Evolutionary conservation across 805 yeast genomes (phyloP), one percentile per base, ranked within the genome.

Genomic region (Pichia nakasei): DNA sequence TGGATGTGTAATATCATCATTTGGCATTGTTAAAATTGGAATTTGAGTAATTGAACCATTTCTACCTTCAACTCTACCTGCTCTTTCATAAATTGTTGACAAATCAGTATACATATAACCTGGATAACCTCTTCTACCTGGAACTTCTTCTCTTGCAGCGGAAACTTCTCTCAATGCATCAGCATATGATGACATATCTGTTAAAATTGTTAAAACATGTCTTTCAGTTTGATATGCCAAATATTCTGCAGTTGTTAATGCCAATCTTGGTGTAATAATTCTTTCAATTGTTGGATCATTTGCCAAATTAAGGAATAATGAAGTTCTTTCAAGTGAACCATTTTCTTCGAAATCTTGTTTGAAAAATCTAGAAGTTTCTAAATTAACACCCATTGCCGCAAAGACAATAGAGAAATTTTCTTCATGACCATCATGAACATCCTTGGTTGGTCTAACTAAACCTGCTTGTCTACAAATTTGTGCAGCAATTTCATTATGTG

Each of bases 71-170:
- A 93, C 97, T 75, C 99, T 85, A 66, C 99, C 99, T 38, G 99
- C 99, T 75, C 99, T 86, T 73, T 93, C 99, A 68, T 93, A 93
- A 61, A 93, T 88, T 42, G 97, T 93, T 41, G 97, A 86, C 75
- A 93, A 86, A 82, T 93, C 99, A 39, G 99, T 93, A 73, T 93
- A 93, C 99, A 93, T 93, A 69, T 93, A 93, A 85, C 99, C 99
- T 52, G 99, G 99, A 69, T 93, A 93, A 76, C 99, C 99, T 82
- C 99, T 88, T 79, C 99, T 88, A 76, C 99, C 99, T 64, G 98
- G 98, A 38, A 93, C 98, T 72, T 94, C 98, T 71, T 93, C 99
- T 76, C 99, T 88, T 39, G 99, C 99, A 49, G 99, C 98, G 51
- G 97, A 88, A 41, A 93, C 98, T 73, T 93, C 99, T 82, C 99